phyloP scores from a whole-genome alignment of 192 early-diverging fungal species.

The Piromyces finnis region DNA sequence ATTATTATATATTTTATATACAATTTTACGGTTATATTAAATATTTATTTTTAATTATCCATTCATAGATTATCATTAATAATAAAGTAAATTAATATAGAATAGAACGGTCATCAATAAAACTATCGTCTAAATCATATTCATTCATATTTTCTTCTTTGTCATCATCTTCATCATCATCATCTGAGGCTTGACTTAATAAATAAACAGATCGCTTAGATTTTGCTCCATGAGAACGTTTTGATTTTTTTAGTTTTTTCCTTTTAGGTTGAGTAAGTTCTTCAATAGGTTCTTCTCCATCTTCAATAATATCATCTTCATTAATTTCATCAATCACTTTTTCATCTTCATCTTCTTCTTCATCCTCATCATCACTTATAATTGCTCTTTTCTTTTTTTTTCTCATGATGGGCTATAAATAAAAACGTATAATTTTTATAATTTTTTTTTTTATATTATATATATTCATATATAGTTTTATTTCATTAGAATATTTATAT shows the following conservation, averaged over 20 bases:
- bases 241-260: background rate
- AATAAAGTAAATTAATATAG: too few species aligned
- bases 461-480: too few species aligned
- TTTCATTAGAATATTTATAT: too few species aligned
- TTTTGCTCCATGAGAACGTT: background rate
- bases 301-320: background rate
- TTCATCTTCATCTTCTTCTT: background rate
- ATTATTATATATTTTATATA: too few species aligned
- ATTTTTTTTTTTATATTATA: too few species aligned
- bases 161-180: background rate
- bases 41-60: too few species aligned
- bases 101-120: background rate
- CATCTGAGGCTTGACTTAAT: background rate
- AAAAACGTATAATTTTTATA: too few species aligned
- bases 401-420: background rate
- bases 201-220: background rate
- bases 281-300: background rate
- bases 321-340: background rate
- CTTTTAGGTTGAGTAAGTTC: background rate
- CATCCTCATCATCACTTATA: background rate
- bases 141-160: background rate
- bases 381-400: background rate
- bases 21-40: too few species aligned
- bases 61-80: too few species aligned
- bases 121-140: background rate